A percentile compares a stretch with the other conserved stretches of the same genome.
phyloP scores from a whole-genome alignment of 2,329 filamentous ascomycete genomes.

The Coniochaeta prunicola region DNA sequence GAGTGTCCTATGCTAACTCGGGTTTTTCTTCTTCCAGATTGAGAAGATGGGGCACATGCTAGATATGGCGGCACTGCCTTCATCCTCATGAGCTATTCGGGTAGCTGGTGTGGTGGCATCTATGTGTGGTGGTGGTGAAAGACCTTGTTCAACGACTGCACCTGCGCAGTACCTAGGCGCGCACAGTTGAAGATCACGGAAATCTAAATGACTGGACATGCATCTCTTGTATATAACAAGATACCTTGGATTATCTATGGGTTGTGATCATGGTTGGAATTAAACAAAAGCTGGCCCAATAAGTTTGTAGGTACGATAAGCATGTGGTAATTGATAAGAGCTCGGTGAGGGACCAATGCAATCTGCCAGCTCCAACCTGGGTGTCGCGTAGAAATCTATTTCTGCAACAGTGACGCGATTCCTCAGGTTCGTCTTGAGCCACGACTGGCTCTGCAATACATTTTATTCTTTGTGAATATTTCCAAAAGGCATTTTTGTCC shows the following conservation, averaged over 20 bases:
- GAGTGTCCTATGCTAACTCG: conserved; percentile 6
- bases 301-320: too few species aligned
- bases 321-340: not conserved
- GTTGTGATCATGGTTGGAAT: not conserved
- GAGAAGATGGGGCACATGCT: conserved; percentile 84
- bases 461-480: not conserved
- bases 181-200: not conserved
- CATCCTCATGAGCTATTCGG: not conserved
- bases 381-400: not conserved
- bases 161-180: not conserved
- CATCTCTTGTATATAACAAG: not conserved
- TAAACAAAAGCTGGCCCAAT: too few species aligned
- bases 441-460: not conserved
- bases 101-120: not conserved
- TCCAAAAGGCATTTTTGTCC: not conserved
- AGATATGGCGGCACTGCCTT: conserved; percentile 37
- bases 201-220: not conserved
- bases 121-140: not conserved
- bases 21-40: conserved; percentile 50
- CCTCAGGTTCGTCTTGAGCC: not conserved
- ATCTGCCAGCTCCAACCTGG: too few species aligned
- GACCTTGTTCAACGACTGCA: not conserved
- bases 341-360: not conserved
- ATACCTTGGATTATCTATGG: not conserved
- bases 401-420: not conserved